phyloP scores from a whole-genome alignment of 345 rosid species.

The Dipteronia sinensis region DNA sequence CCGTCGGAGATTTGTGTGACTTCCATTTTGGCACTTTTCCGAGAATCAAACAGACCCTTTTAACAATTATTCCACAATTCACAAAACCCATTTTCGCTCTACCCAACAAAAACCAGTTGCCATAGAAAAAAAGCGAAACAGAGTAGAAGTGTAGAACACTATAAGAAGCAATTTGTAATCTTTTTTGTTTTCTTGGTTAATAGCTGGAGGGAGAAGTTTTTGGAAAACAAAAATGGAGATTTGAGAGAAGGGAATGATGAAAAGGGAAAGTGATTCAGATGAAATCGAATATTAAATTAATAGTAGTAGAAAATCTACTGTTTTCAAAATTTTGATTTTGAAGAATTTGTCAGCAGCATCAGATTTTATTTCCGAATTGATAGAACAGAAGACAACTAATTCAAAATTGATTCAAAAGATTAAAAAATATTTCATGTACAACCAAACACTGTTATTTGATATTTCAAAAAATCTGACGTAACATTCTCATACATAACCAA shows the following conservation, averaged over 20 bases:
- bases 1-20: no score
- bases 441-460: no score
- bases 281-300: no score
- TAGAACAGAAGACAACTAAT: no score
- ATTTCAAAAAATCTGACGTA: no score
- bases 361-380: not conserved
- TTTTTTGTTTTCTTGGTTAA: not conserved
- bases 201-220: no score
- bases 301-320: not conserved
- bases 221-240: no score
- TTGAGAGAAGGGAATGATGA: not conserved
- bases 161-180: not conserved
- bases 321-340: not conserved
- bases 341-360: not conserved
- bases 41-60: constrained; percentile 21
- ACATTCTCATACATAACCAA: no score
- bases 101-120: not conserved
- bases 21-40: constrained; percentile 10
- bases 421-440: no score
- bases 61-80: constrained; percentile 22
- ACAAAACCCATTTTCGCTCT: constrained; percentile 40
- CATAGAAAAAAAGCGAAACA: not conserved
- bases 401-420: no score
- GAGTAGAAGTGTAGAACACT: no score
- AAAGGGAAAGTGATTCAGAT: not conserved